Base-by-base conservation (phyloP, 495 filamentous ascomycete genomes). In the Penicillium goetzii region DNA sequence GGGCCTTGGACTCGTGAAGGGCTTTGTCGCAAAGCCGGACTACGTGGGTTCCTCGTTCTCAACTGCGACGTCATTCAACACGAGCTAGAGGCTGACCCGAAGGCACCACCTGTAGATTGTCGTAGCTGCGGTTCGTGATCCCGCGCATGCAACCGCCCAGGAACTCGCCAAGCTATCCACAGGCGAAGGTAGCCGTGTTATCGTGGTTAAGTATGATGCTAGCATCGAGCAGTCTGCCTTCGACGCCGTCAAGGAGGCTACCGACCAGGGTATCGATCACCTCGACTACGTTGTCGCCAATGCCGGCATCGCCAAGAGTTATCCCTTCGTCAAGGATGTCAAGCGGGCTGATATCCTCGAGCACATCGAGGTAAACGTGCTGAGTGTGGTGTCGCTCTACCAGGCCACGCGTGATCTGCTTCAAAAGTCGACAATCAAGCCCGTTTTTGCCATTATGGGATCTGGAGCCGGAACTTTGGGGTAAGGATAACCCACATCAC, bases 261-360 rank as follows among this genome's bases (percentile, higher is more conserved):
- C 56, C n/a, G 25, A 26, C 11, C 63, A 78, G 9, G 72, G 66
- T n/a, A 71, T 85, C 66, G 56, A 36, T 19, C 30, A 65, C 12
- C 53, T 87, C 26, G 79, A 86, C 67, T 64, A 78, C 17, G 76
- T 85, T 11, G 70, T 87, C 40, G 81, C 83, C 59, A 86, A 85
- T 62, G 83, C 84, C 2, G 84, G 79, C 5, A 68, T 79, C 9
- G 60, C 66, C 41, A 51, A 72, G 17, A 26, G 41, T 26, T 73
- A 56, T 64, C 63, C 63, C 19, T 45, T 68, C 30, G 60, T 68
- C 23, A 62, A 65, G 19, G 58, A 73, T 11, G 71, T 69, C 40
- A 70, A 65, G 38, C 56, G 71, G 12, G 63, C 61, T 10, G 68
- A 72, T n/a, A 49, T 82, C 11, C 67, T 68, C 50, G 53, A 74